Conservation (phyloP, 1,284 basidiomycete species). For the Cystobasidiaceae sp. region DNA sequence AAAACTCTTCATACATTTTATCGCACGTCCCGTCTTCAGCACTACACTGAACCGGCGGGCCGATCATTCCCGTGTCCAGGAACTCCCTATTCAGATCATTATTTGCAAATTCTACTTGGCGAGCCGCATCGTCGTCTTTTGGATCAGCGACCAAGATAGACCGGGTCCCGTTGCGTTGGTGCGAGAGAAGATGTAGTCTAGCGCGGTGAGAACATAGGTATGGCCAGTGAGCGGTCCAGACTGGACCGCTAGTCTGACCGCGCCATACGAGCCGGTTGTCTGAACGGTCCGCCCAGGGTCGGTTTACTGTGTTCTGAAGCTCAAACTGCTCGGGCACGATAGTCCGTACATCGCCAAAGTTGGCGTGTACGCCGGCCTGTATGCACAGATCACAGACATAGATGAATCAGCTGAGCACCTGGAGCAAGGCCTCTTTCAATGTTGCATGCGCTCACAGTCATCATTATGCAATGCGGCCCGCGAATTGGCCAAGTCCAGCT, state of each 20-base stretch:
- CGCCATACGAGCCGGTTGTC: slow-evolving; percentile 49
- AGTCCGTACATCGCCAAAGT: slow-evolving; percentile 26
- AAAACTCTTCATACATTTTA: slow-evolving; percentile 12
- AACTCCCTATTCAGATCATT: slow-evolving; percentile 51
- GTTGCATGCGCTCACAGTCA: neutral
- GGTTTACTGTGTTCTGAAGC: slow-evolving; percentile 44
- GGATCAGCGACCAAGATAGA: slow-evolving; percentile 31
- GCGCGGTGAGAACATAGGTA: slow-evolving; percentile 51
- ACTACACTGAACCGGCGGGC: slow-evolving; percentile 41
- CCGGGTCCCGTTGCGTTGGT: slow-evolving; percentile 22
- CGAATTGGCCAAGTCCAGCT: slow-evolving; percentile 28
- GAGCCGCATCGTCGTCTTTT: slow-evolving; percentile 21
- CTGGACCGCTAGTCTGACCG: slow-evolving; percentile 48
- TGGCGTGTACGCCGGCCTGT: slow-evolving; percentile 37
- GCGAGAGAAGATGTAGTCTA: slow-evolving; percentile 44
- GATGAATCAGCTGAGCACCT: slow-evolving; percentile 36
- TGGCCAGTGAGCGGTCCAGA: slow-evolving; percentile 45
- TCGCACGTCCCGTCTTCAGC: slow-evolving; percentile 27
- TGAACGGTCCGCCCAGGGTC: slow-evolving; percentile 49
- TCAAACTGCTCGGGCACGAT: slow-evolving; percentile 44
- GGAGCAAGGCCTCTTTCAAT: slow-evolving; percentile 38
- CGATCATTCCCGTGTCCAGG: slow-evolving; percentile 45
- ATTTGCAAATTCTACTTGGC: slow-evolving; percentile 44
- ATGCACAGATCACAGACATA: slow-evolving; percentile 34
- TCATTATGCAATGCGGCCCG: neutral